Evolutionary conservation across 2,329 filamentous ascomycete species (phyloP).

Genomic region (Aspergillus luchuensis): DNA sequence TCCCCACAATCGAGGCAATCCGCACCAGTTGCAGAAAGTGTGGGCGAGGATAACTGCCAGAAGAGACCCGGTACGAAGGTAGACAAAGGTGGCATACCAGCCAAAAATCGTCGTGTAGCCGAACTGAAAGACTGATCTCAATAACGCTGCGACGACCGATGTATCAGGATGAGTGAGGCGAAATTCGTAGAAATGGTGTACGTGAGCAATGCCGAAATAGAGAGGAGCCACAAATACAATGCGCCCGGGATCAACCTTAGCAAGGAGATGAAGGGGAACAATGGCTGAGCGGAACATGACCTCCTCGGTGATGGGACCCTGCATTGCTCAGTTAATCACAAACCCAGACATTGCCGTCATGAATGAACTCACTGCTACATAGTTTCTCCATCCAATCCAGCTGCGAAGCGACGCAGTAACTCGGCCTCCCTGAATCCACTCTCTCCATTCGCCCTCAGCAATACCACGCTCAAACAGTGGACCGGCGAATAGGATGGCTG

Average conservation of each 20-base stretch:
- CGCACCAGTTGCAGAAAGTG: constrained; percentile 89
- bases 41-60: constrained; percentile 75
- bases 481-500: constrained; percentile 76
- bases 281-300: constrained; percentile 87
- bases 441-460: constrained; percentile 69
- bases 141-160: constrained; percentile 62
- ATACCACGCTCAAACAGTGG: constrained; percentile 80
- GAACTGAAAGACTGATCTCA: constrained; percentile 80
- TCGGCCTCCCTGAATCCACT: constrained; percentile 61
- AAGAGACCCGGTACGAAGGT: constrained; percentile 80
- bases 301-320: constrained; percentile 90
- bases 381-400: constrained; percentile 84
- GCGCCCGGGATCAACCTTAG: constrained; percentile 56
- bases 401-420: constrained; percentile 65
- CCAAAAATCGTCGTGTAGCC: constrained; percentile 91
- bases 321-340: constrained; percentile 16
- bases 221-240: constrained; percentile 83
- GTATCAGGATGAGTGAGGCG: constrained; percentile 74
- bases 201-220: constrained; percentile 88
- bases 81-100: constrained; percentile 88
- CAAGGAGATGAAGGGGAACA: constrained; percentile 77
- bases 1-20: constrained; percentile 84
- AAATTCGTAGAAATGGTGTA: constrained; percentile 97
- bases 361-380: constrained; percentile 68
- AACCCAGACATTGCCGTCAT: constrained; percentile 14